Evolutionary conservation across 1,284 basidiomycete genomes (phyloP), one percentile per base, ranked within the genome.

Genomic region (Sanghuangporus weigelae): DNA sequence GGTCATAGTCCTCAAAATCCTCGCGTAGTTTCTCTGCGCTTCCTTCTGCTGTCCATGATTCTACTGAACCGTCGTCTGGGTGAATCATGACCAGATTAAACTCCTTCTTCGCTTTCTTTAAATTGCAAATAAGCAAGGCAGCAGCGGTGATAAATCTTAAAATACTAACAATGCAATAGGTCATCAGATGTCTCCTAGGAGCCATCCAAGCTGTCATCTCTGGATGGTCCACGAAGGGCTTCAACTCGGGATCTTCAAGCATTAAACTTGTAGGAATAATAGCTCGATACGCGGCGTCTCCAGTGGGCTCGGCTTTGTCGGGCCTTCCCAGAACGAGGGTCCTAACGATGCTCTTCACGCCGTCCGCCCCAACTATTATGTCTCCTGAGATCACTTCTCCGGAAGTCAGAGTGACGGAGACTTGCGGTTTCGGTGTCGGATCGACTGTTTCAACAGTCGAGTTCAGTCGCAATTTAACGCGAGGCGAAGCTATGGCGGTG

Each of bases 341-440:
- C 0, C 83, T 75, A 1, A 80, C 72, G 14, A 73, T 68, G 62
- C 78, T 80, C 69, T 81, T 79, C 38, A 85, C 73, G 3, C 84
- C 84, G 65, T 86, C 84, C 1, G 82, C 82, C 14, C 82, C 83
- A 11, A 86, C 73, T 60, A 84, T 71, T 12, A 86, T 63, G 65
- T 85, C 81, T 3, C 77, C 76, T 5, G 66, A 66, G 44, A 84
- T 66, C 14, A 77, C 70, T 66, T 80, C 76, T 4, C 83, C 82
- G 3, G 76, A 74, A 58, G 74, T 69, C 59, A 80, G 71, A 7
- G 75, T 79, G 16, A 83, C 70, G 23, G 71, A 70, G 8, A 64
- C 59, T 6, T 74, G 71, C 46, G 55, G 54, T 2, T 77, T 73
- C 26, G 60, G 56, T 11, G 67, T 66, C 8, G 79, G 73, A 56